These are phyloP conservation scores for Breviolum minutum DNA, from an alignment of 73 alveolate genomes.

Conservation along the genomic window DNA sequence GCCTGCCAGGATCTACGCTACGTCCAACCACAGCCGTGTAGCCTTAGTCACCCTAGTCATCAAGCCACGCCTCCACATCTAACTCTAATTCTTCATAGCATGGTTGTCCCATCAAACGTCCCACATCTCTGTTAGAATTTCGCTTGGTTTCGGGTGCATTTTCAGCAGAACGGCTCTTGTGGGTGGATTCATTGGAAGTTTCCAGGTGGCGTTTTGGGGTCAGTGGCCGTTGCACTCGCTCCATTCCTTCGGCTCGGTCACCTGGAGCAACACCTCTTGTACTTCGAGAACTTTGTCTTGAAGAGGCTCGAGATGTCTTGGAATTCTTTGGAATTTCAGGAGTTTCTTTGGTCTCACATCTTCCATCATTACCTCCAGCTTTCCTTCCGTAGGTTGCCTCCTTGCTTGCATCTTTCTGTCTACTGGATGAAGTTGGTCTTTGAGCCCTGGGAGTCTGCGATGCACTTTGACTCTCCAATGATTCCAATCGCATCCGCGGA, in stretches of 20 bases:
- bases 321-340: neutral
- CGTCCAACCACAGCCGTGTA: too few relatives aligned
- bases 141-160: neutral
- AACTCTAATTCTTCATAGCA: slow-evolving; percentile 54
- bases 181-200: neutral
- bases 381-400: neutral
- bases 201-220: neutral
- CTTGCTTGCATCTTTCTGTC: slow-evolving; percentile 3
- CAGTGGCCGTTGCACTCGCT: slow-evolving; percentile 42
- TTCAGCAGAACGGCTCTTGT: neutral
- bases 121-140: neutral
- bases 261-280: neutral
- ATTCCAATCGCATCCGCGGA: too few relatives aligned
- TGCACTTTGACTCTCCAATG: neutral
- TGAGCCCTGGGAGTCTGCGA: neutral
- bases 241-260: neutral
- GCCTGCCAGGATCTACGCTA: too few relatives aligned
- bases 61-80: slow-evolving; percentile 64
- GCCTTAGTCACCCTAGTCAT: neutral
- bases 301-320: neutral
- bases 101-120: neutral
- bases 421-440: neutral
- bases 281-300: neutral
- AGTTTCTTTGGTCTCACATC: neutral
- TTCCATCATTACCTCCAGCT: neutral